phyloP scores from a whole-genome alignment of 495 filamentous ascomycete genomes.

The Penicillium malachiteum region DNA sequence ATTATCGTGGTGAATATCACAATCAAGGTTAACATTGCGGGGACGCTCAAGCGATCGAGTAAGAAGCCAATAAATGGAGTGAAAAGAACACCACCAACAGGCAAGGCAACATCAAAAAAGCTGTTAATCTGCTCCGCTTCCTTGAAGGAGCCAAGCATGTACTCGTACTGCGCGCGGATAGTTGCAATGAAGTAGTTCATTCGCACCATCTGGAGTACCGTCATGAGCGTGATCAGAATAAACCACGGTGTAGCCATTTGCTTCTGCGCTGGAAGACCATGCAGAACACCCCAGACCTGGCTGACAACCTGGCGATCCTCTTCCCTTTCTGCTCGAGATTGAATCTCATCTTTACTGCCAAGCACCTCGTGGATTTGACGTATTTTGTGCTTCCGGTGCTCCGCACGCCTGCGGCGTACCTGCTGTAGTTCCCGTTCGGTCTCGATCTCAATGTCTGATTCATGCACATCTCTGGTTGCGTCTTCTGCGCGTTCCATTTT shows the following conservation, averaged over 20 bases:
- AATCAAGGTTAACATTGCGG: constrained; percentile 65
- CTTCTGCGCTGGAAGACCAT: constrained; percentile 65
- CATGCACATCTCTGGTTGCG: constrained; percentile 51
- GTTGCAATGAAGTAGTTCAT: constrained; percentile 99
- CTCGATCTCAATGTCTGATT: constrained; percentile 56
- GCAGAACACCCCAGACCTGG: constrained; percentile 77
- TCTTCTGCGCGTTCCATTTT: constrained; percentile 59
- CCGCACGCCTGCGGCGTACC: constrained; percentile 56
- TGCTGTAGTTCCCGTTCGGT: constrained; percentile 46
- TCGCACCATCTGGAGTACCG: constrained; percentile 89
- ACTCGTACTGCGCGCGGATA: constrained; percentile 77
- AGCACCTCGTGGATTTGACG: constrained; percentile 69
- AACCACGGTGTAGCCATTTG: constrained; percentile 90
- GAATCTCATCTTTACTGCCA: constrained; percentile 52
- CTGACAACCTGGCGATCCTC: constrained; percentile 52
- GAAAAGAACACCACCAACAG: constrained; percentile 75
- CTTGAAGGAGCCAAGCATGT: constrained; percentile 60
- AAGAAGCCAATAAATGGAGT: constrained; percentile 84
- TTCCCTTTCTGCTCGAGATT: constrained; percentile 49
- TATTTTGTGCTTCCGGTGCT: constrained; percentile 61
- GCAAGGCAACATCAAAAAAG: constrained; percentile 90
- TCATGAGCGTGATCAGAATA: constrained; percentile 85
- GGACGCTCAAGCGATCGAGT: constrained; percentile 68
- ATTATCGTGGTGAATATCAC: constrained; percentile 73
- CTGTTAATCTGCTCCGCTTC: constrained; percentile 70